These are phyloP conservation scores for Steccherinum ochraceum DNA, from an alignment of 768 basidiomycete species.

Conservation along the genomic window DNA sequence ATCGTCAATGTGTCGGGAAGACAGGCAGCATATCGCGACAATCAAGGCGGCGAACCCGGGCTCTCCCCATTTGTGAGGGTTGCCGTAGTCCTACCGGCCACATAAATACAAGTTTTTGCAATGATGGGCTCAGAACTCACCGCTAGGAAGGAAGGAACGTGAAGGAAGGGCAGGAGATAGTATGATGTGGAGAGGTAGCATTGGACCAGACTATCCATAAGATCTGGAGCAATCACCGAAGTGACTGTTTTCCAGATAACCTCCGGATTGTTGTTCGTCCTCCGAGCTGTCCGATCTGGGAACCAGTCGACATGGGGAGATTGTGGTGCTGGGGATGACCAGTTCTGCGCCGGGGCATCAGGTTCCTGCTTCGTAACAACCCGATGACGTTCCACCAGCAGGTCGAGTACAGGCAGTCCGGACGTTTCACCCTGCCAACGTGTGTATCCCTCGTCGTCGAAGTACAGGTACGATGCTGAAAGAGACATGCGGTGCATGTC, in stretches of 20 bases:
- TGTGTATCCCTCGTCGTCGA: conserved; percentile 83
- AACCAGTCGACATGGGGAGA: conserved; percentile 52
- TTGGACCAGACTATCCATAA: conserved; percentile 89
- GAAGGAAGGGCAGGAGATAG: conserved; percentile 87
- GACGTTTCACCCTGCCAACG: conserved; percentile 93
- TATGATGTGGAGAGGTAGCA: conserved; percentile 90
- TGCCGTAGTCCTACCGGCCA: conserved; percentile 74
- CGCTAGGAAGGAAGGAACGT: conserved; percentile 82
- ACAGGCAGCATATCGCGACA: conserved; percentile 86
- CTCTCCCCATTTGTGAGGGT: conserved; percentile 92
- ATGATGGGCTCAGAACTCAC: conserved; percentile 30
- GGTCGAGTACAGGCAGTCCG: conserved; percentile 81
- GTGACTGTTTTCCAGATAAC: conserved; percentile 84
- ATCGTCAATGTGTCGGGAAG: conserved; percentile 91
- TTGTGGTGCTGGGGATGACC: conserved; percentile 4
- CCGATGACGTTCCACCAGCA: conserved; percentile 68
- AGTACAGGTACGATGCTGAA: conserved; percentile 77
- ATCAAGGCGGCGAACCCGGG: conserved; percentile 93
- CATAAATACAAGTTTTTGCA: conserved; percentile 3
- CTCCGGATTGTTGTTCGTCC: conserved; percentile 81
- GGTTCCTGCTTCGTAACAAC: conserved; percentile 31
- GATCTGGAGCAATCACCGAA: conserved; percentile 76
- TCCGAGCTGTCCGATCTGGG: conserved; percentile 69
- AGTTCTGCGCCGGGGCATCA: conserved; percentile 16
- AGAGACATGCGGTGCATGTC: conserved; percentile 60